phyloP scores from a whole-genome alignment of 768 basidiomycete species.

The Collybia sordida region DNA sequence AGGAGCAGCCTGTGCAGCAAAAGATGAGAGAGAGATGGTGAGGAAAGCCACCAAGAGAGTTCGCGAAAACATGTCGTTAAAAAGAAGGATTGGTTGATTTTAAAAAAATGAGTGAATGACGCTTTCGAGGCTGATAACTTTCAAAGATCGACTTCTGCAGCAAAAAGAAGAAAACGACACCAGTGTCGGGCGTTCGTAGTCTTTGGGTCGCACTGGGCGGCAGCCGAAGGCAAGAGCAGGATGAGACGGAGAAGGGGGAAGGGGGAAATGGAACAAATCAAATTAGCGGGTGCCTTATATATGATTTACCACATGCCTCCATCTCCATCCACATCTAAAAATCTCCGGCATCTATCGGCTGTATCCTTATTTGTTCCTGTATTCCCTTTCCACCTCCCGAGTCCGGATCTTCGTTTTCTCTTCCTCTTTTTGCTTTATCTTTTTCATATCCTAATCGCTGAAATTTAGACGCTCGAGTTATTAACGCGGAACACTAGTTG shows the following conservation, averaged over 20 bases:
- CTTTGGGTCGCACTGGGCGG: slow-evolving; percentile 44
- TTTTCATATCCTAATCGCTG: not conserved
- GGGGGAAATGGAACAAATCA: slow-evolving; percentile 4
- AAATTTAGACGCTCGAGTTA: not conserved
- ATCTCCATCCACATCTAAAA: slow-evolving; percentile 1
- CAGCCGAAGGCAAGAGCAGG: slow-evolving; percentile 23
- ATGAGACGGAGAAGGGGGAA: slow-evolving; percentile 7
- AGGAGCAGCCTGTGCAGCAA: slow-evolving; percentile 31
- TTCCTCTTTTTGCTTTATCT: not conserved
- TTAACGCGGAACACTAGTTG: no score
- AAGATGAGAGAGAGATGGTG: slow-evolving; percentile 34
- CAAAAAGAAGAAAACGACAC: slow-evolving; percentile 47
- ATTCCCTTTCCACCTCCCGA: not conserved
- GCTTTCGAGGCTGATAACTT: slow-evolving; percentile 27
- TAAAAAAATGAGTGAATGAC: slow-evolving; percentile 25
- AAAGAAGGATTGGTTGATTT: slow-evolving; percentile 15
- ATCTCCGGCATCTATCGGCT: slow-evolving; percentile 14
- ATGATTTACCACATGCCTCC: slow-evolving; percentile 6
- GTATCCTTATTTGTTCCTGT: slow-evolving; percentile 3
- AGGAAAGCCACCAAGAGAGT: slow-evolving; percentile 39
- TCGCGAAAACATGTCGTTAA: slow-evolving; percentile 41
- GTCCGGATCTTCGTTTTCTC: not conserved
- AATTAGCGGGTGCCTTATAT: slow-evolving; percentile 10
- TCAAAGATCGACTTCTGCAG: slow-evolving; percentile 19
- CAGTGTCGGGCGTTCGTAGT: slow-evolving; percentile 51